phyloP scores from a whole-genome alignment of 2,329 filamentous ascomycete genomes.

The Scolecobasidium constrictum region DNA sequence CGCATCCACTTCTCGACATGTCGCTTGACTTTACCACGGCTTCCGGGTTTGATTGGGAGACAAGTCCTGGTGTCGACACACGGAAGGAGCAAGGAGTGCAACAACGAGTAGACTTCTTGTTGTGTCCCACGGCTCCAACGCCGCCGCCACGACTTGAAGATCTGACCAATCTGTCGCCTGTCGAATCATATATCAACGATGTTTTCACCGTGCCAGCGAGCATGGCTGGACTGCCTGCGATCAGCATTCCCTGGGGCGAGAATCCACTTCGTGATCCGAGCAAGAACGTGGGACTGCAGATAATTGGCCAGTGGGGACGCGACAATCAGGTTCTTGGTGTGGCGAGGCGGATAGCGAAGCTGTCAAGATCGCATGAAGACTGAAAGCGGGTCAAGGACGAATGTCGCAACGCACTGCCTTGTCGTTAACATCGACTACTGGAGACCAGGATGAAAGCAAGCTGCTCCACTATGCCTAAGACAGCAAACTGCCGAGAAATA shows the following conservation, averaged over 20 bases:
- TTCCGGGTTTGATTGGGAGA: slow-evolving; percentile 22
- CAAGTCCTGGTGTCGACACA: slow-evolving; percentile 10
- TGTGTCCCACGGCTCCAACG: slow-evolving; percentile 79
- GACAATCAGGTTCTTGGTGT: slow-evolving; percentile 51
- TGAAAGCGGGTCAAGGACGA: too few relatives aligned
- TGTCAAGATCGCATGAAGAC: too few relatives aligned
- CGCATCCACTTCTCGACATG: slow-evolving; percentile 56
- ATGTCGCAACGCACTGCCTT: too few relatives aligned
- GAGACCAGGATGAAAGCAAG: too few relatives aligned
- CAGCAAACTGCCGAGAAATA: too few relatives aligned
- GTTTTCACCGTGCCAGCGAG: slow-evolving; percentile 93
- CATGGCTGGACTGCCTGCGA: slow-evolving; percentile 77
- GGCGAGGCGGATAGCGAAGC: neutral
- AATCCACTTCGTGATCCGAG: slow-evolving; percentile 16
- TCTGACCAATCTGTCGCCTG: slow-evolving; percentile 40
- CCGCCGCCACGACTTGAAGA: slow-evolving; percentile 55
- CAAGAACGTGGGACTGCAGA: slow-evolving; percentile 51
- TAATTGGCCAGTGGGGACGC: slow-evolving; percentile 74
- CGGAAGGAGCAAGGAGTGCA: slow-evolving; percentile 48
- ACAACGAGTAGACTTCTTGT: slow-evolving; percentile 68
- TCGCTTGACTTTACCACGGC: slow-evolving; percentile 23
- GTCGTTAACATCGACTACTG: too few relatives aligned
- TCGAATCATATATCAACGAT: slow-evolving; percentile 86
- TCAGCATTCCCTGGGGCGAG: slow-evolving; percentile 61
- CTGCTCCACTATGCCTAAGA: too few relatives aligned